Conservation (phyloP, 1,284 basidiomycete species). For the Sanghuangporus weigelae region DNA sequence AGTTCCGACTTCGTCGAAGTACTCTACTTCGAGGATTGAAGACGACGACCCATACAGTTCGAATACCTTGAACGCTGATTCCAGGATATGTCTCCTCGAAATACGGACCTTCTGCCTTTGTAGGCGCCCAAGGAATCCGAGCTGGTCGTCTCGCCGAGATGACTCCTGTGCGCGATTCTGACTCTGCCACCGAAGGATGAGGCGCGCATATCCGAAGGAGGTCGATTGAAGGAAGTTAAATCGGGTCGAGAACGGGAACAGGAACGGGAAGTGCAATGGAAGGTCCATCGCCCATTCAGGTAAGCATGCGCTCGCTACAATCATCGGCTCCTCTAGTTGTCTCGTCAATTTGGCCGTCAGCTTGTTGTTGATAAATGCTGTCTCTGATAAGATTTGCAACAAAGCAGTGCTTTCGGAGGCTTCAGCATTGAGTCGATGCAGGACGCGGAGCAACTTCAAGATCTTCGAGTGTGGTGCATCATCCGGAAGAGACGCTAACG, state of each 20-base stretch:
- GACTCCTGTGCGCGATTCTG: slow-evolving; percentile 68
- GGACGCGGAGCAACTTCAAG: slow-evolving; percentile 81
- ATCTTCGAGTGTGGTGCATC: slow-evolving; percentile 88
- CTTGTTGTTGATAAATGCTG: slow-evolving; percentile 96
- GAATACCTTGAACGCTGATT: slow-evolving; percentile 97
- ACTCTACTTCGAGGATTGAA: slow-evolving; percentile 94
- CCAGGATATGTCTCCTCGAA: slow-evolving; percentile 88
- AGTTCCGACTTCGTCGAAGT: slow-evolving; percentile 98
- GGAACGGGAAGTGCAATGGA: slow-evolving; percentile 92
- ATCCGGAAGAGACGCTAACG: slow-evolving; percentile 73
- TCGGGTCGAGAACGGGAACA: slow-evolving; percentile 96
- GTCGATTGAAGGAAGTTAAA: slow-evolving; percentile 97
- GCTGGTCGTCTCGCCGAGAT: slow-evolving; percentile 81
- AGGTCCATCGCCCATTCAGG: slow-evolving; percentile 96
- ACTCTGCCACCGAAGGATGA: slow-evolving; percentile 88
- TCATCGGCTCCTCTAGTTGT: slow-evolving; percentile 97
- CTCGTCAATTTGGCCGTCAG: slow-evolving; percentile 96
- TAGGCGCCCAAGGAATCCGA: slow-evolving; percentile 87
- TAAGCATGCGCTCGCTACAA: slow-evolving; percentile 93
- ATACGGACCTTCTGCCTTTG: slow-evolving; percentile 97
- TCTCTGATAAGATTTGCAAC: slow-evolving; percentile 61
- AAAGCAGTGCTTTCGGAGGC: slow-evolving; percentile 46
- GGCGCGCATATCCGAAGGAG: slow-evolving; percentile 92
- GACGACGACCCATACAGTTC: slow-evolving; percentile 94
- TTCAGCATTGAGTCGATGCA: slow-evolving; percentile 73